Conservation (phyloP, 2,329 filamentous ascomycete species). For the Botrytis tulipae region DNA sequence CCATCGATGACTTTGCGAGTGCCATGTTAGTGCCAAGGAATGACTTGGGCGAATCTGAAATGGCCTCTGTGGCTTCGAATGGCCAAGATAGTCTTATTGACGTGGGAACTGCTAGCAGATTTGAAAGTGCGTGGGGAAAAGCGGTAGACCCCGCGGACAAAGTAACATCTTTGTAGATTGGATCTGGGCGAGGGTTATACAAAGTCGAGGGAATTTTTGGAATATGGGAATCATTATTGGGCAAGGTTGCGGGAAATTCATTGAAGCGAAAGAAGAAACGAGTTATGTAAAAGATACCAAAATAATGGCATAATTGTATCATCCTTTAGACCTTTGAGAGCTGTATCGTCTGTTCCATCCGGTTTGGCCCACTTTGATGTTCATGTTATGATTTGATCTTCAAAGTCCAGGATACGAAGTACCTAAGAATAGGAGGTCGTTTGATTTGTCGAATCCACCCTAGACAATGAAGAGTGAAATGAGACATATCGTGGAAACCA, state of each 20-base stretch:
- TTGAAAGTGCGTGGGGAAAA: slow-evolving; percentile 70
- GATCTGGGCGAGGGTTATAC: slow-evolving; percentile 13
- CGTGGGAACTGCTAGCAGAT: slow-evolving; percentile 50
- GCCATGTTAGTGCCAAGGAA: slow-evolving; percentile 26
- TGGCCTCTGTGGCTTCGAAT: slow-evolving; percentile 23
- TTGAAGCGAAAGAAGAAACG: slow-evolving; percentile 7
- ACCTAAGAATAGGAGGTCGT: background rate
- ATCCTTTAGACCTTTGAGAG: background rate
- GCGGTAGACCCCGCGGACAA: slow-evolving; percentile 47
- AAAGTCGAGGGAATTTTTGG: slow-evolving; percentile 1
- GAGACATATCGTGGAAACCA: background rate
- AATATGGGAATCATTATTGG: slow-evolving; percentile 11
- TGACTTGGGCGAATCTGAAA: slow-evolving; percentile 24
- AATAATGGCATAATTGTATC: slow-evolving; percentile 18
- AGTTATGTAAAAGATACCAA: slow-evolving; percentile 23
- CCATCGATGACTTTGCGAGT: slow-evolving; percentile 29
- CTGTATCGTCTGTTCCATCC: background rate
- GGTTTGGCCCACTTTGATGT: background rate
- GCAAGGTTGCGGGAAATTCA: background rate
- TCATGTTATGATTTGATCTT: background rate
- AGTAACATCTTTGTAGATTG: slow-evolving; percentile 22
- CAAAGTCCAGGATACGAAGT: background rate
- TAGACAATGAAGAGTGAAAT: background rate
- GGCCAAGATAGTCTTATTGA: slow-evolving; percentile 53
- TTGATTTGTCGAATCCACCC: background rate